Base-by-base conservation (phyloP, 495 filamentous ascomycete genomes). In the Penicillium odoratum region DNA sequence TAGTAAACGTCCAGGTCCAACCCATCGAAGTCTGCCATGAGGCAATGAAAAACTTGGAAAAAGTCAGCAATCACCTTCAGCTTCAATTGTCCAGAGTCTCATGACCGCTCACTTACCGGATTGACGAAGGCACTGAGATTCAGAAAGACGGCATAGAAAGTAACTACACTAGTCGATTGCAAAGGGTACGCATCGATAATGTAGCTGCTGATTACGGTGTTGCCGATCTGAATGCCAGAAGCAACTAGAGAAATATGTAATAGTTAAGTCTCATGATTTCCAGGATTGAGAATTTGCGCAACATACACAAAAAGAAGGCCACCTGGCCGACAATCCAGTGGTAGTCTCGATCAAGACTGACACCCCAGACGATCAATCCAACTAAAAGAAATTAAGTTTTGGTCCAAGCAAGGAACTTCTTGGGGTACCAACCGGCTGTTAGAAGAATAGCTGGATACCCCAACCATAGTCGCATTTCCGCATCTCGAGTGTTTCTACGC, bases 241-340 rank as follows among this genome's bases (percentile, higher is more conserved):
- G 78, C 79, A 62, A 85, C 79, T 83, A 49, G 16, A 55, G 38
- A 18, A 42, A 33, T 2, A 21, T 21, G 21, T 21, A 45, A 47
- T 34, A 58, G 30, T 26, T 26, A 53, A 11, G 33, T 3, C 38
- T 40, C 15, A n/a, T 40, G 4, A 16, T 16, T n/a, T 16, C 15
- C n/a, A 0, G 15, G 0, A 13, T 16, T 15, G 3, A 7, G 4
- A 21, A 21, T 2, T 21, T 40, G 4, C 38, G 15, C 15, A 6
- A 60, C 70, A 53, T 61, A 77, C 74, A 77, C 0, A 79, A 42
- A 64, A 85, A 85, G 55, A 87, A 81, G 0, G 80, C 83, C 7
- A 85, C 65, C 51, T 87, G 83, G 0, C 83, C 84, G 1, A 85
- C 80, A 36, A 84, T 81, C 79, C 83, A 87, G 62, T 87, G 81